These are phyloP conservation scores for Pythium rishiriense DNA, from an alignment of 352 stramenopile genomes.

Conservation along the genomic window DNA sequence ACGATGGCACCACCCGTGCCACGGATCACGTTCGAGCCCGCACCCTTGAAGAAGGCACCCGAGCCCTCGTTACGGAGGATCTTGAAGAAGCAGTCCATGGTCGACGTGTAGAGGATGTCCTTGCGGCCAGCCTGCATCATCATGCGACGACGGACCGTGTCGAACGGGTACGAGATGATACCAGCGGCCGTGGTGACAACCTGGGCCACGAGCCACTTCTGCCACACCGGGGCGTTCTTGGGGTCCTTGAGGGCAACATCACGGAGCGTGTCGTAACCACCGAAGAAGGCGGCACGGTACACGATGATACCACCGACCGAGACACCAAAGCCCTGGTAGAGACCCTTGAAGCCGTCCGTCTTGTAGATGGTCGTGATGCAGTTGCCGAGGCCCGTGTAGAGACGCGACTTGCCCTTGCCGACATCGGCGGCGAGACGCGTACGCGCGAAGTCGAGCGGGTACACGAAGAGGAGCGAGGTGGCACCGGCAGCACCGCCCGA, in stretches of 20 bases:
- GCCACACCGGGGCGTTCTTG: slow-evolving; percentile 85
- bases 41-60: slow-evolving; percentile 98
- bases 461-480: slow-evolving; percentile 96
- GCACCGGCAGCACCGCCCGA: slow-evolving; percentile 97
- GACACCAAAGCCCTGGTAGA: slow-evolving; percentile 99
- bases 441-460: slow-evolving; percentile 98
- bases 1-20: slow-evolving; percentile 98
- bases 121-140: slow-evolving; percentile 98
- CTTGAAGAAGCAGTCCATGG: slow-evolving; percentile 96
- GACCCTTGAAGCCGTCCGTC: slow-evolving; percentile 83
- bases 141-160: slow-evolving; percentile 94
- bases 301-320: slow-evolving; percentile 98
- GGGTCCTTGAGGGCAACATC: slow-evolving; percentile 84
- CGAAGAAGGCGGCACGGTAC: slow-evolving; percentile 99
- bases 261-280: slow-evolving; percentile 97
- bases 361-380: slow-evolving; percentile 97
- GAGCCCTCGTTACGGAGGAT: slow-evolving; percentile 96
- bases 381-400: slow-evolving; percentile 98
- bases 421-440: slow-evolving; percentile 98
- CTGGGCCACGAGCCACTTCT: slow-evolving; percentile 92
- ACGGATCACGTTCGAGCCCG: slow-evolving; percentile 98
- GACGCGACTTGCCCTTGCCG: slow-evolving; percentile 94
- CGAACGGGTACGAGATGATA: slow-evolving; percentile 96
- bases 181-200: slow-evolving; percentile 89
- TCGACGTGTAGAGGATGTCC: slow-evolving; percentile 98